Conservation (phyloP, 1,284 basidiomycete species). For the Ustilago xerochloae region DNA sequence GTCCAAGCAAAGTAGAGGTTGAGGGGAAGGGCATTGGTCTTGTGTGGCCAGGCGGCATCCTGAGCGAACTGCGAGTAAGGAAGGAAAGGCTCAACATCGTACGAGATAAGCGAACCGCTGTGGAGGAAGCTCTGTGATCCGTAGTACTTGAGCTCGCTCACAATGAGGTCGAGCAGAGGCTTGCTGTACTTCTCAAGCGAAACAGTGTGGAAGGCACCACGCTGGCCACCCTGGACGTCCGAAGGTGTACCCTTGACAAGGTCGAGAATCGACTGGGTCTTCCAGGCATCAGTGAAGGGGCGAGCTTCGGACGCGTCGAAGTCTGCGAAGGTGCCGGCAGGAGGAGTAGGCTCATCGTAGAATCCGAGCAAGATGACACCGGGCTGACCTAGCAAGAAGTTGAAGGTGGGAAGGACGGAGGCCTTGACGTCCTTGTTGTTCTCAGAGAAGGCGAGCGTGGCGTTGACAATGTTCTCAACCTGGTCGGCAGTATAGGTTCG, state of each 20-base stretch:
- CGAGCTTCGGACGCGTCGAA: constrained; percentile 18
- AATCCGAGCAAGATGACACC: constrained; percentile 44
- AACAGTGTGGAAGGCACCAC: constrained; percentile 57
- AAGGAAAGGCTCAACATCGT: constrained; percentile 60
- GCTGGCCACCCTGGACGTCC: constrained; percentile 22
- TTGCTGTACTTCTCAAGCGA: constrained; percentile 48
- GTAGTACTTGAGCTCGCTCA: constrained; percentile 43
- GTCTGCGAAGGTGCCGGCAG: constrained; percentile 25
- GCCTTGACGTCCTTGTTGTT: constrained; percentile 57
- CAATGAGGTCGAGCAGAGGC: constrained; percentile 45
- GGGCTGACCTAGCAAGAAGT: constrained; percentile 41
- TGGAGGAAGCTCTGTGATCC: constrained; percentile 27
- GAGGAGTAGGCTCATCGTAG: constrained; percentile 46
- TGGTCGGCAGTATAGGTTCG: constrained; percentile 50
- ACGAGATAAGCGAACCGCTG: constrained; percentile 46
- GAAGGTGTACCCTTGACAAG: constrained; percentile 46
- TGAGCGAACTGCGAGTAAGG: constrained; percentile 37
- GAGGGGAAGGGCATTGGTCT: constrained; percentile 50
- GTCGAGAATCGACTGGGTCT: constrained; percentile 33
- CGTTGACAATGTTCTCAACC: constrained; percentile 38
- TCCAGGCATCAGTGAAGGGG: constrained; percentile 48
- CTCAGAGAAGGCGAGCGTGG: constrained; percentile 41
- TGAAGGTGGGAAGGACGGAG: constrained; percentile 53
- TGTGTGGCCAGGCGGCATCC: constrained; percentile 51
- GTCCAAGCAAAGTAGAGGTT: constrained; percentile 58